A percentile compares a stretch with the other conserved stretches of the same genome.
These are phyloP conservation scores for Torrubiella hemipterigena DNA, from an alignment of 2,329 filamentous ascomycete genomes.

Conservation along the genomic window DNA sequence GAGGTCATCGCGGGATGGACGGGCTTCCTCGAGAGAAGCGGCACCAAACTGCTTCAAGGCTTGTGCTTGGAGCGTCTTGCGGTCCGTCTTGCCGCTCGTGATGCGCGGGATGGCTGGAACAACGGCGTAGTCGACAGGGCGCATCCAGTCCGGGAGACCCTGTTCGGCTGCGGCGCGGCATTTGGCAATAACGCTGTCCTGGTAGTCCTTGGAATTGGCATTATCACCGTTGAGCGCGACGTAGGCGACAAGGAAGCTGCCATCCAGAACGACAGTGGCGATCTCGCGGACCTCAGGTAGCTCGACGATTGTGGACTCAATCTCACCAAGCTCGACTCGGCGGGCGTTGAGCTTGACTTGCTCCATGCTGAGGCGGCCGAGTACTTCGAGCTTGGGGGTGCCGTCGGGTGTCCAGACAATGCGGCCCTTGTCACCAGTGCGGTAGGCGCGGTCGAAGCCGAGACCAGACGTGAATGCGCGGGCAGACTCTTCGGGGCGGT, in stretches of 20 bases:
- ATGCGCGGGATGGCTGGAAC: conserved; percentile 26
- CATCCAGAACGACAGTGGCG: too few species aligned
- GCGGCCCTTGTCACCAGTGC: conserved; percentile 63
- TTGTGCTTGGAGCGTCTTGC: conserved; percentile 15
- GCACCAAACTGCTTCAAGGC: too few species aligned
- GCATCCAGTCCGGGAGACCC: conserved; percentile 50
- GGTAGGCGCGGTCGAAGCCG: conserved; percentile 54
- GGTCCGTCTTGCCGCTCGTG: conserved; percentile 21
- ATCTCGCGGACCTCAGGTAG: conserved; percentile 7
- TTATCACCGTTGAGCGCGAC: too few species aligned
- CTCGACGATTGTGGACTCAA: conserved; percentile 27
- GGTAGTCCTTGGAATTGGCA: too few species aligned
- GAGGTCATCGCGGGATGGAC: too few species aligned
- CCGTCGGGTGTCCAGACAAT: conserved; percentile 51
- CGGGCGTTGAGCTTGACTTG: conserved; percentile 68
- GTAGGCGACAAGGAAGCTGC: too few species aligned
- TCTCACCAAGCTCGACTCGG: conserved; percentile 61
- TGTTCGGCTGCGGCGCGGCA: too few species aligned
- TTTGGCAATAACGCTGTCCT: too few species aligned
- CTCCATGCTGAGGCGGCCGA: conserved; percentile 52
- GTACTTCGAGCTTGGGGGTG: conserved; percentile 45
- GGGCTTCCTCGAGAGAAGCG: too few species aligned
- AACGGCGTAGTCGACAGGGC: conserved; percentile 41
- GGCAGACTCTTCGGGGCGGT: conserved; percentile 44
- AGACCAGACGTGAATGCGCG: conserved; percentile 54